Evolutionary conservation across 176 grass and related monocot species (phyloP), one percentile per base, ranked within the genome.

Genomic region (Oryza meyeriana): DNA sequence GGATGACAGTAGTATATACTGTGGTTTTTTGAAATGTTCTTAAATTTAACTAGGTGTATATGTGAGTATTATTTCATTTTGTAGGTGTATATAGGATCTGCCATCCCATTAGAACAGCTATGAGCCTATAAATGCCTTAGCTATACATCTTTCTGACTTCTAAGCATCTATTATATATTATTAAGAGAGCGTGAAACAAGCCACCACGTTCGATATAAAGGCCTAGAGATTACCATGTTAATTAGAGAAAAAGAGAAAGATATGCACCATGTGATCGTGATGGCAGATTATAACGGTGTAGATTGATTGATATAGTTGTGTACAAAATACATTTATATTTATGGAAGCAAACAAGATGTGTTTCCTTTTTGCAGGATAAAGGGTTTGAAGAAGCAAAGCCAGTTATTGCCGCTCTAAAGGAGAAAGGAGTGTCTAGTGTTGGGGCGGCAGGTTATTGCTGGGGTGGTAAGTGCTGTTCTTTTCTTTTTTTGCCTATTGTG

Each of bases 371-470:
- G 32, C 59, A 97, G 94, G 83, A 33, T 74, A 94, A 94, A 88
- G 78, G 71, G 40, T 86, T 82, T 85, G 83, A 97, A 88, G 85
- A 97, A 28, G 92, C 92, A 90, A 94, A 92, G 81, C 80, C 83
- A 73, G 73, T 92, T 66, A 84, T 91, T 77, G 89, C 78, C 67
- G 78, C 91, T 84, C 62, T 97, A 31, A 97, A 91, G 82, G 85
- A 83, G 41, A 91, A 92, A 87, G 94, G 91, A 39, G 82, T 81
- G 26, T 71, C 76, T 75, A 66, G 68, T 33, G 61, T 97, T 74
- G 94, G 94, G 13, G 89, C 94, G 89, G 87, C 80, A 79, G 94
- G 94, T 5, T 97, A 91, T 90, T 94, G 94, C 80, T 97, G 94
- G 94, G 91, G 94, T 76, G 94, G 94, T 97, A 80, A 86, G 91